A percentile compares a stretch with the other conserved stretches of the same genome.
Evolutionary conservation across 306 rosid species (phyloP).

Genomic region (Dryas drummondii): DNA sequence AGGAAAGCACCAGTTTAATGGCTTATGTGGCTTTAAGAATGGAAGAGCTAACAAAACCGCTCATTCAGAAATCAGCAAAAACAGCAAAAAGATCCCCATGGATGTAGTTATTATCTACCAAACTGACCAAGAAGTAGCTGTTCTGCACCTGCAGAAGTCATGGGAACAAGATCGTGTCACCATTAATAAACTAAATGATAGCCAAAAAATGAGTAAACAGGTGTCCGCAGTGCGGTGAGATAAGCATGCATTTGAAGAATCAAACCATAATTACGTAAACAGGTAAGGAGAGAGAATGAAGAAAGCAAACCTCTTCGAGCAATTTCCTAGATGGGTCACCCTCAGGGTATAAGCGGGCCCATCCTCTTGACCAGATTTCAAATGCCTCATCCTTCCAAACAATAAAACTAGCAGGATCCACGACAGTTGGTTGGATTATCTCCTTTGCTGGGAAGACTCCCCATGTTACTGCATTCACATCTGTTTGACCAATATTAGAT

Average conservation of each 20-base stretch:
- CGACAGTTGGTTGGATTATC: slow-evolving; percentile 93
- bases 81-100: slow-evolving; percentile 64
- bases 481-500: slow-evolving; percentile 63
- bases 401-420: slow-evolving; percentile 80
- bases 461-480: slow-evolving; percentile 98
- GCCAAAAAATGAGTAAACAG: background rate
- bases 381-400: slow-evolving; percentile 98
- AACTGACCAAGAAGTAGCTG: slow-evolving; percentile 85
- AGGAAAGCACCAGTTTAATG: slow-evolving; percentile 2
- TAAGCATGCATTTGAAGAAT: background rate
- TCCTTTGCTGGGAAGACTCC: slow-evolving; percentile 95
- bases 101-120: slow-evolving; percentile 86
- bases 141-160: slow-evolving; percentile 58
- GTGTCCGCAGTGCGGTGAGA: background rate
- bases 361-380: slow-evolving; percentile 89
- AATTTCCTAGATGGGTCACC: slow-evolving; percentile 73
- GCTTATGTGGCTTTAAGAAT: background rate
- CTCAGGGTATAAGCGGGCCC: slow-evolving; percentile 77
- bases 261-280: background rate
- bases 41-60: slow-evolving; percentile 12
- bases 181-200: background rate
- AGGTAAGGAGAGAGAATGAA: background rate
- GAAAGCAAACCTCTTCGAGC: slow-evolving; percentile 72
- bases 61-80: slow-evolving; percentile 56
- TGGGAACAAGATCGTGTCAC: slow-evolving; percentile 2